These are phyloP conservation scores for Xerocomus brunneocitrinus DNA, from an alignment of 768 basidiomycete species.

Conservation along the genomic window DNA sequence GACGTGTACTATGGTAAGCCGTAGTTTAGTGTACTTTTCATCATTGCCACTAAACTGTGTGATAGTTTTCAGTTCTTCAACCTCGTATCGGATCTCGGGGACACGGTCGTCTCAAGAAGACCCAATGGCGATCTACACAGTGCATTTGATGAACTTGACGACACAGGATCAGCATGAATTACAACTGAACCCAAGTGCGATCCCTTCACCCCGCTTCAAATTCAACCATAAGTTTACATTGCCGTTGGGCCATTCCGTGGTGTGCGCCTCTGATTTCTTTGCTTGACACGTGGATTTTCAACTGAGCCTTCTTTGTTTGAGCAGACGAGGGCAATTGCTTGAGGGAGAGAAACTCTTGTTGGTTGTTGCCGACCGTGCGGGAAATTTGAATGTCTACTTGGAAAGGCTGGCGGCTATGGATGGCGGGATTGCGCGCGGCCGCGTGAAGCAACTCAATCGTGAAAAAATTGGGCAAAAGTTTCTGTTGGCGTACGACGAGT, in stretches of 20 bases:
- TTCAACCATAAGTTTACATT: constrained; percentile 14
- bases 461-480: constrained; percentile 45
- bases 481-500: constrained; percentile 50
- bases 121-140: constrained; percentile 16
- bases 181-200: constrained; percentile 19
- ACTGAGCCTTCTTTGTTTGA: neutral
- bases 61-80: neutral
- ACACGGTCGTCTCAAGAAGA: constrained; percentile 11
- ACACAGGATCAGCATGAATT: constrained; percentile 25
- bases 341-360: constrained; percentile 39
- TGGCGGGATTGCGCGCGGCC: constrained; percentile 24
- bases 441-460: constrained; percentile 34
- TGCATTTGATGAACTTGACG: constrained; percentile 27
- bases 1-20: neutral
- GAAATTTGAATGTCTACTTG: constrained; percentile 36
- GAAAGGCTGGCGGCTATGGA: constrained; percentile 33
- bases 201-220: constrained; percentile 23
- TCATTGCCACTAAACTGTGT: neutral
- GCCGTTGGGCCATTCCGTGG: constrained; percentile 16
- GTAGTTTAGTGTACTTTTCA: neutral
- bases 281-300: neutral
- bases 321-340: constrained; percentile 39
- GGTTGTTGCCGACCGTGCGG: constrained; percentile 34
- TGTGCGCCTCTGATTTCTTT: constrained; percentile 5
- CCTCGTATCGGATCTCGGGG: constrained; percentile 3